Evolutionary conservation across 192 early-diverging fungal species (phyloP).

Genomic region (Backusella macrospora): DNA sequence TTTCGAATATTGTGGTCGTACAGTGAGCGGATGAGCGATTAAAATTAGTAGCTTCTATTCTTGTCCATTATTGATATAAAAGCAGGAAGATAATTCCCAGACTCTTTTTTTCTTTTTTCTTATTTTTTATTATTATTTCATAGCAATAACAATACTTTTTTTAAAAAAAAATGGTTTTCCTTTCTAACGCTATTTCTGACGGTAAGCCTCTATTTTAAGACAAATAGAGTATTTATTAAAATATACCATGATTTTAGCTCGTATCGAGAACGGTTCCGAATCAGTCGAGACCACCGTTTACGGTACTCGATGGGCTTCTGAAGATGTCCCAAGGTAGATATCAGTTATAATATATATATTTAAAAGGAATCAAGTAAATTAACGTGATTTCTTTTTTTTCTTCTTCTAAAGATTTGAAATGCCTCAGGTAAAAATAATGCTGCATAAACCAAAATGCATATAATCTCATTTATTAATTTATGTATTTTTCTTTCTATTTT

Average conservation of each 20-base stretch:
- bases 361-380: too few relatives aligned
- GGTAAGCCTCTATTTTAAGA: too few relatives aligned
- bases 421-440: slow-evolving; percentile 25
- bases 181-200: slow-evolving; percentile 21
- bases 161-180: slow-evolving; percentile 18
- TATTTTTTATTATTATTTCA: too few relatives aligned
- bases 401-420: slow-evolving; percentile 28
- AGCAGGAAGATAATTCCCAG: background rate
- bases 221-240: too few relatives aligned
- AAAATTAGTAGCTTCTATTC: slow-evolving; percentile 11
- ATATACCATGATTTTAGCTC: background rate
- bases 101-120: background rate
- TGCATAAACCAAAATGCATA: background rate
- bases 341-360: background rate
- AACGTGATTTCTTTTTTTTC: too few relatives aligned
- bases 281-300: slow-evolving; percentile 24
- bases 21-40: background rate
- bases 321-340: slow-evolving; percentile 31
- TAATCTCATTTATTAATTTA: background rate
- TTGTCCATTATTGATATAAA: background rate
- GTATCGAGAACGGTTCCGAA: background rate
- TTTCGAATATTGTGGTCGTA: background rate
- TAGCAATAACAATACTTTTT: background rate
- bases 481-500: background rate
- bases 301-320: slow-evolving; percentile 31